Base-by-base conservation (phyloP, 1,139 yeast genomes). In the Kodamaea arcana region DNA sequence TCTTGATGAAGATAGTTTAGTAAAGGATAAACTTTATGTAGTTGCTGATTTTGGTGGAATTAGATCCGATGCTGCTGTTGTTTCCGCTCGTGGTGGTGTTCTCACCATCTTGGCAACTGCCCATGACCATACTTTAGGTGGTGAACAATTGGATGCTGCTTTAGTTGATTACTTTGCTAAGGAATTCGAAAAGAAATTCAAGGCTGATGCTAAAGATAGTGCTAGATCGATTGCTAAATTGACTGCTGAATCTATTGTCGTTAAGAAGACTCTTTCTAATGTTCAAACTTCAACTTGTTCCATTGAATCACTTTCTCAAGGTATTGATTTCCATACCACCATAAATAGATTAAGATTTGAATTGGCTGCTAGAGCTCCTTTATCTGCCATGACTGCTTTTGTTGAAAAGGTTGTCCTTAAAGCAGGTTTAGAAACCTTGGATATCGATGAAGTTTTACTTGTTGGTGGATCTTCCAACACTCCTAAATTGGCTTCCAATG, bases 1-100 rank as follows among this genome's bases (percentile, higher is more conserved):
- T 32, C 60, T 69, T 29, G 72, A 72, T 40, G 82, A 77, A 37
- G 78, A 75, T 51, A 68, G 71, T 47, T 67, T 79, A 48, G 58
- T 61, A 37, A 67, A 79, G 48, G 97, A 92, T 63, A 85, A 82
- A 65, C 69, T 86, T 41, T 87, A 83, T 51, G 94, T 86, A 36
- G 96, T 94, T 49, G 94, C 95, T 34, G 98, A 92, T 63, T 85
- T 92, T 54, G 99, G 98, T 60, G 97, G 97, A 58, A 76, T 88
- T 50, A 80, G 98, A 67, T 83, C 95, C 27, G 98, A 92, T 58
- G 97, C 92, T 44, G 96, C 98, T 38, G 92, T 94, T 35, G 72
- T 92, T 53, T 79, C 97, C 31, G 86, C 83, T 42, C 83, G 97
- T 71, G 95, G 95, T 44, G 98, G 98, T 52, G 78, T 90, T 45